Evolutionary conservation across 768 basidiomycete species (phyloP).

Genomic region (Obba rivulosa): DNA sequence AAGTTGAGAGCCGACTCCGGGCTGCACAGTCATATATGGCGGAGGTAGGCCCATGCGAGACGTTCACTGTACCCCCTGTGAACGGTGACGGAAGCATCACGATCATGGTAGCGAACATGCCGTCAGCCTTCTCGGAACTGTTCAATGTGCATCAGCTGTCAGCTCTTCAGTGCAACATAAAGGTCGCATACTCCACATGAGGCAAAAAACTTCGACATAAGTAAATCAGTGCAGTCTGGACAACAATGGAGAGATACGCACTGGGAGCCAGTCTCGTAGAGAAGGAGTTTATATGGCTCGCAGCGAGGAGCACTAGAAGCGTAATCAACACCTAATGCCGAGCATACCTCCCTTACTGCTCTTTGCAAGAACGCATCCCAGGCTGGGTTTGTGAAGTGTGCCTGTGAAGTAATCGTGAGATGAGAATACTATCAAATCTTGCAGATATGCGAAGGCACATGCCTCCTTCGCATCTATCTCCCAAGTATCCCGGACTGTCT

Average conservation of each 20-base stretch:
- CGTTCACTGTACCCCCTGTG: conserved; percentile 39
- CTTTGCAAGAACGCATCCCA: conserved; percentile 33
- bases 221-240: neutral
- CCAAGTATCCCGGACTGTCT: conserved; percentile 43
- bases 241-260: conserved; percentile 21
- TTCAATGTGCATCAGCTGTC: neutral
- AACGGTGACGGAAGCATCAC: conserved; percentile 42
- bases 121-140: conserved; percentile 41
- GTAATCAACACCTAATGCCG: conserved; percentile 31
- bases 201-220: conserved; percentile 29
- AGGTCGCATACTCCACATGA: conserved; percentile 40
- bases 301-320: conserved; percentile 25
- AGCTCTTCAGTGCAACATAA: neutral
- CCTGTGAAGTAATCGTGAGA: conserved; percentile 4
- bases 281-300: conserved; percentile 42
- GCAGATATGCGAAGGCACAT: neutral
- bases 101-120: conserved; percentile 49
- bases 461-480: conserved; percentile 37
- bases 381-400: conserved; percentile 35
- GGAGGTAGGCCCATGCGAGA: conserved; percentile 32
- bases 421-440: neutral
- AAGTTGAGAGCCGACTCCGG: conserved; percentile 27
- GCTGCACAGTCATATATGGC: conserved; percentile 32
- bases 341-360: conserved; percentile 28
- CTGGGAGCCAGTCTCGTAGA: conserved; percentile 47